Percentiles rank a stretch among this genome's conserved stretches.
Conservation (phyloP, 2,329 filamentous ascomycete genomes). For the Boeremia exigua region DNA sequence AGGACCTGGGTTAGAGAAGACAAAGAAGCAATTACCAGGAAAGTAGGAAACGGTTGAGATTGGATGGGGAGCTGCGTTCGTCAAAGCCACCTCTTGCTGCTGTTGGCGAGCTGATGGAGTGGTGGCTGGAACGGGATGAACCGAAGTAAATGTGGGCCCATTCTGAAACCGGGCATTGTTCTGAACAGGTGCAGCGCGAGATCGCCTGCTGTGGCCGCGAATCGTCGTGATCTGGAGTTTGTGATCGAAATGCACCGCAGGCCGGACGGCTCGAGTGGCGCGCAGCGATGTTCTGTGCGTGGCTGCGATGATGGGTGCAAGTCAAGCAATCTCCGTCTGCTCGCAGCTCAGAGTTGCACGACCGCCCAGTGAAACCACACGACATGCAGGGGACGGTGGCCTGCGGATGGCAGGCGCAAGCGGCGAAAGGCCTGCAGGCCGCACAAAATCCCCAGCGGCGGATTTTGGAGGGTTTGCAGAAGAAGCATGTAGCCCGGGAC, state of each 20-base stretch:
- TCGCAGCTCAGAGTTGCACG: slow-evolving; percentile 9
- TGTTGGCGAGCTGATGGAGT: slow-evolving; percentile 3
- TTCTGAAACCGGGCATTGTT: slow-evolving; percentile 6
- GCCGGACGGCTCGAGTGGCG: neutral
- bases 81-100: neutral
- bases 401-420: slow-evolving; percentile 1
- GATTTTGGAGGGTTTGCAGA: slow-evolving; percentile 14
- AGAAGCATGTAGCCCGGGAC: slow-evolving; percentile 12
- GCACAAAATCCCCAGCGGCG: slow-evolving; percentile 11
- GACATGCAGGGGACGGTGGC: slow-evolving; percentile 4
- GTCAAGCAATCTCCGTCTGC: slow-evolving; percentile 10
- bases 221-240: neutral
- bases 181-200: neutral
- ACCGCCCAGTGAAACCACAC: slow-evolving; percentile 11
- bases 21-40: neutral
- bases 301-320: neutral
- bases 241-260: neutral
- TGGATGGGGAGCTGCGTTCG: neutral
- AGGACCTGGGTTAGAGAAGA: neutral
- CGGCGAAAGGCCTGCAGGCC: slow-evolving; percentile 1
- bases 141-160: slow-evolving; percentile 7
- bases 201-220: neutral
- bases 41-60: neutral
- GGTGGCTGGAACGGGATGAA: slow-evolving; percentile 9
- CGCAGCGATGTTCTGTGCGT: slow-evolving; percentile 1